These are phyloP conservation scores for Fraxinus xanthoxyloides DNA, from an alignment of 305 asterid genomes.

Conservation along the genomic window DNA sequence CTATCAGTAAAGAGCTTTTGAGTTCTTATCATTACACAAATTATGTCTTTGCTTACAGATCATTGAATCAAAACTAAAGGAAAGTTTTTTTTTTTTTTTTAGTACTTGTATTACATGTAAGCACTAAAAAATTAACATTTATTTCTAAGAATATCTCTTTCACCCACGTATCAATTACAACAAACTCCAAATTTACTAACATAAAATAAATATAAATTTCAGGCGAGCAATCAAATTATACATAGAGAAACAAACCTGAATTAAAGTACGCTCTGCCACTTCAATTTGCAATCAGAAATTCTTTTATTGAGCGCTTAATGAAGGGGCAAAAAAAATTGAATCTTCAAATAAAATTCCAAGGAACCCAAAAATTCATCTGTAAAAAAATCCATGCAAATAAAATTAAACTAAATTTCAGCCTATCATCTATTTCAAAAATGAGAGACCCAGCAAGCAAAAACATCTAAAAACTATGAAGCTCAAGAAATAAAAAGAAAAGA, in stretches of 20 bases:
- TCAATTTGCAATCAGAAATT: constrained; percentile 1
- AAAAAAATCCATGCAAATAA: constrained; percentile 7
- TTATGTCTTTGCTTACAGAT: neutral
- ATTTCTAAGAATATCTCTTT: neutral
- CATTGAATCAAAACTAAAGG: neutral
- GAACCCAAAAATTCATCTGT: constrained; percentile 18
- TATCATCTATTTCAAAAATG: constrained; percentile 10
- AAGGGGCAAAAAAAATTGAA: constrained; percentile 7
- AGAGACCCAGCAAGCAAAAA: neutral
- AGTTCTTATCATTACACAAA: neutral
- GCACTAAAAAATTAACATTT: neutral
- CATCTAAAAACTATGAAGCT: constrained; percentile 5
- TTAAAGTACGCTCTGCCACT: constrained; percentile 5
- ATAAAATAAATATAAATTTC: neutral
- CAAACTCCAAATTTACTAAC: constrained; percentile 9
- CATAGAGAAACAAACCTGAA: constrained; percentile 23
- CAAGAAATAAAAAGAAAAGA: neutral
- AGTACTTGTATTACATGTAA: constrained; percentile 4
- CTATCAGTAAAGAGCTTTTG: neutral
- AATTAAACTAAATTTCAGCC: neutral
- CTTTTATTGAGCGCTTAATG: constrained; percentile 17
- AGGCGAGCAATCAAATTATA: neutral
- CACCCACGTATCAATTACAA: neutral
- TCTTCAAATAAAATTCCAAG: constrained; percentile 17
- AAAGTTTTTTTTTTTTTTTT: neutral